Percentiles rank a stretch among this genome's conserved stretches.
These are phyloP conservation scores for Rutstroemia sp. DNA, from an alignment of 2,329 filamentous ascomycete genomes.

Conservation along the genomic window DNA sequence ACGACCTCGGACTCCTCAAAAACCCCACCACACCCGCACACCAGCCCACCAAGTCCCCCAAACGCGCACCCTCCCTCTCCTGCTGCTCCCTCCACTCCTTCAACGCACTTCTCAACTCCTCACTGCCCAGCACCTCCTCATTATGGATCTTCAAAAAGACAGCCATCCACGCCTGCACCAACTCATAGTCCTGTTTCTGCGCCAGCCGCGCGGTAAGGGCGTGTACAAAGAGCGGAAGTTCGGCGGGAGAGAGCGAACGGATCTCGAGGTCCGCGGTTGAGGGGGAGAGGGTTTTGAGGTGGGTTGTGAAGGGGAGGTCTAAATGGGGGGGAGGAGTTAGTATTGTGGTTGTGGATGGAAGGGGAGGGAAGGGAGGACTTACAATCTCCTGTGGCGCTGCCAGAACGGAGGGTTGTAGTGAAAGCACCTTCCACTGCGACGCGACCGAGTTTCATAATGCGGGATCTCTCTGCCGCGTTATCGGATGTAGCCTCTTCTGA, in stretches of 20 bases:
- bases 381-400: conserved; percentile 53
- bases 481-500: conserved; percentile 24
- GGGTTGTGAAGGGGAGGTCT: conserved; percentile 63
- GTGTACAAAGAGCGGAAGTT: conserved; percentile 72
- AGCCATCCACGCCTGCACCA: conserved; percentile 95
- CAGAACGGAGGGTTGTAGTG: conserved; percentile 47
- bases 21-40: conserved; percentile 81
- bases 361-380: conserved; percentile 38
- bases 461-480: conserved; percentile 46
- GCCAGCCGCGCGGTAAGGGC: conserved; percentile 67
- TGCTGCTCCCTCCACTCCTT: conserved; percentile 65
- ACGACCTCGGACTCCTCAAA: conserved; percentile 47
- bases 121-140: conserved; percentile 42
- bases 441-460: conserved; percentile 61
- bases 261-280: conserved; percentile 87
- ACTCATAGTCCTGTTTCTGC: conserved; percentile 75
- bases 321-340: no score
- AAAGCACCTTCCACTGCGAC: conserved; percentile 50
- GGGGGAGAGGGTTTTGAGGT: conserved; percentile 75
- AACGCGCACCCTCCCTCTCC: conserved; percentile 59
- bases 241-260: conserved; percentile 62
- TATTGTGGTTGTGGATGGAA: no score
- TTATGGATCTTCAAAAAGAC: conserved; percentile 80
- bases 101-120: conserved; percentile 50
- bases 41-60: conserved; percentile 76